Evolutionary conservation across 805 yeast species (phyloP), one percentile per base, ranked within the genome.

Genomic region (Metschnikowia peoriensis): DNA sequence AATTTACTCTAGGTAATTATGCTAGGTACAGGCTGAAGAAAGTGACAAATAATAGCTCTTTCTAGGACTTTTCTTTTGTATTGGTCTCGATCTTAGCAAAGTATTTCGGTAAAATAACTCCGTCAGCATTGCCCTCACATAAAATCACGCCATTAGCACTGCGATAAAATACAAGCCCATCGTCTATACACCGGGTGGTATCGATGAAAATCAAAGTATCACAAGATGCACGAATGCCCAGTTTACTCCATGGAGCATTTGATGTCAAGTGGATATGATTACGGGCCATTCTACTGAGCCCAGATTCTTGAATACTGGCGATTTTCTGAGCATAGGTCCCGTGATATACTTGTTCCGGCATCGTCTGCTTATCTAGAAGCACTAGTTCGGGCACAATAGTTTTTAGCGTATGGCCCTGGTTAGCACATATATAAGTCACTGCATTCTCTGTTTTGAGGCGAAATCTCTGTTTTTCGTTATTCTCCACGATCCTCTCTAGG

Each of bases 201-300:
- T 91, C 83, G 4, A 93, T 63, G 61, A 79, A 87, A 2, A 94
- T 84, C 50, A 83, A 68, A 1, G 87, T 81, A 28, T 77, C 72
- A 50, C 84, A 70, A 40, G 74, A 71, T n/a, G 67, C 59, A 47
- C 97, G 74, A 73, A 90, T 81, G 0, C 98, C 98, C 55, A 92
- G 83, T 12, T 86, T 75, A 12, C 85, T 85, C 14, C 69, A 65
- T 5, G 66, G 64, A 4, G 73, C 72, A 29, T 69, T 70, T 1
- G 81, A 71, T 0, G 98, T 89, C 65, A 93, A 77, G 69, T 94
- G 99, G 15, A 94, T 82, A 66, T 94, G 98, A 58, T 86, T 86
- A 61, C 99, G 73, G 34, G 67, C 70, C 97, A 91, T 89, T 54
- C 69, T 75, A 14, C 78, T 76, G 27, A 94, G 69, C 0, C 89